phyloP scores from a whole-genome alignment of 2,329 filamentous ascomycete genomes.

The Cordyceps farinosa region DNA sequence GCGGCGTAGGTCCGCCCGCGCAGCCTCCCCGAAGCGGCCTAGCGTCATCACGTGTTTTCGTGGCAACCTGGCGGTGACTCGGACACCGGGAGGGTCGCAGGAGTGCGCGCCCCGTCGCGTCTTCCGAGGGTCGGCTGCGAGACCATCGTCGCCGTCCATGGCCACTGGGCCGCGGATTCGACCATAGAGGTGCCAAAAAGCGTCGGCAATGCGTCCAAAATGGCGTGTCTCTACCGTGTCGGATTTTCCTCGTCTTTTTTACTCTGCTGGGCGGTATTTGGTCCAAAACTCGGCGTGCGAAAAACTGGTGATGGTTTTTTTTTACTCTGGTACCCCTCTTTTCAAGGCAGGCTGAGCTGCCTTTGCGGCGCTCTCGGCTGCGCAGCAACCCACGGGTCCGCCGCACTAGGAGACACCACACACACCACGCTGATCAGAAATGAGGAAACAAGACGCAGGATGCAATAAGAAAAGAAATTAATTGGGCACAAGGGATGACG shows the following conservation, averaged over 20 bases:
- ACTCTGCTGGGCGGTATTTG: slow-evolving; percentile 24
- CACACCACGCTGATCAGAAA: slow-evolving; percentile 17
- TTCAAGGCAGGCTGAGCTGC: neutral
- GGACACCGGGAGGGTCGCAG: slow-evolving; percentile 32
- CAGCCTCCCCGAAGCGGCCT: neutral
- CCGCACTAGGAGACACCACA: slow-evolving; percentile 7
- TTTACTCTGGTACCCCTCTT: slow-evolving; percentile 5
- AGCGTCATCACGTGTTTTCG: slow-evolving; percentile 41
- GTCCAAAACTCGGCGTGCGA: slow-evolving; percentile 11
- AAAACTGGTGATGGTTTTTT: slow-evolving; percentile 16
- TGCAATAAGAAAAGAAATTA: slow-evolving; percentile 11
- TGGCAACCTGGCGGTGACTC: slow-evolving; percentile 37
- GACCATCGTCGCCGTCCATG: slow-evolving; percentile 32
- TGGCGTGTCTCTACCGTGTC: neutral
- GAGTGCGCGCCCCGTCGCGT: slow-evolving; percentile 42
- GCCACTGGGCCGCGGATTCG: neutral
- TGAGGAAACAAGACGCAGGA: slow-evolving; percentile 14
- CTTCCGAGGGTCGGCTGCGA: slow-evolving; percentile 39
- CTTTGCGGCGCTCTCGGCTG: neutral
- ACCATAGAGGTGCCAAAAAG: slow-evolving; percentile 29
- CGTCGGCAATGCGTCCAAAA: slow-evolving; percentile 18
- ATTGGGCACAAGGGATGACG: slow-evolving; percentile 7
- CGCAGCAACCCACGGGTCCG: slow-evolving; percentile 9
- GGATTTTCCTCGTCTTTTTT: slow-evolving; percentile 26
- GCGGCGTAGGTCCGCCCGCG: slow-evolving; percentile 6